Conservation (phyloP, 805 yeast species). For the Ogataea pini region DNA sequence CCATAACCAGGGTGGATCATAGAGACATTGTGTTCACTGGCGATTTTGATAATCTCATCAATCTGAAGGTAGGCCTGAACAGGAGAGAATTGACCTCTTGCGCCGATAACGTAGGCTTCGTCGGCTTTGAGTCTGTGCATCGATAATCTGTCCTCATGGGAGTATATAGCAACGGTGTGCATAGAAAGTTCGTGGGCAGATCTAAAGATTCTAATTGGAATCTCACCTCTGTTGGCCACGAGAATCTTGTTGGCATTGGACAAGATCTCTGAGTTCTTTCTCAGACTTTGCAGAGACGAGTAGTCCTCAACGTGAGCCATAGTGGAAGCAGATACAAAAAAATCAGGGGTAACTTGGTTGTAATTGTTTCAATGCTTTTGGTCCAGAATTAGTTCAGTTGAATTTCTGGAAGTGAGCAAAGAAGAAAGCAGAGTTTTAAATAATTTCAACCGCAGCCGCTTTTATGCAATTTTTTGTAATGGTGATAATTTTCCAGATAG, state of each 20-base stretch:
- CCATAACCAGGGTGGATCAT: constrained; percentile 94
- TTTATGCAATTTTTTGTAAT: not conserved
- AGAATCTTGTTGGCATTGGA: constrained; percentile 62
- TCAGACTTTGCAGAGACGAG: constrained; percentile 36
- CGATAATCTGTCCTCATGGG: constrained; percentile 91
- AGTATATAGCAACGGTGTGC: constrained; percentile 96
- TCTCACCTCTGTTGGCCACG: constrained; percentile 85
- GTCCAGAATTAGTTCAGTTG: not conserved
- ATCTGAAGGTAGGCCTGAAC: constrained; percentile 95
- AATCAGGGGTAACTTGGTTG: too few species aligned
- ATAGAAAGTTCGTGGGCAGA: constrained; percentile 96
- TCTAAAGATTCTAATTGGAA: constrained; percentile 87
- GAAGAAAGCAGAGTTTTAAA: not conserved
- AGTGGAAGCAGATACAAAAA: not conserved
- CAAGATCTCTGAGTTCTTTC: constrained; percentile 46
- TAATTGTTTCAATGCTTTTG: not conserved
- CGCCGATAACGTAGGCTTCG: constrained; percentile 90
- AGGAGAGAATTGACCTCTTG: constrained; percentile 85
- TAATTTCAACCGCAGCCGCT: constrained; percentile 6
- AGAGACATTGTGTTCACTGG: constrained; percentile 72
- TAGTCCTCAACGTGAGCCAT: constrained; percentile 37
- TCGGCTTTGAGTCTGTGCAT: constrained; percentile 96
- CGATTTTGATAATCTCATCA: constrained; percentile 90
- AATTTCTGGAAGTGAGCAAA: not conserved
- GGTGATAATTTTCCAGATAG: not conserved